Evolutionary conservation across 208 protist genomes (phyloP).

Genomic region (Zelonia costaricensis): DNA sequence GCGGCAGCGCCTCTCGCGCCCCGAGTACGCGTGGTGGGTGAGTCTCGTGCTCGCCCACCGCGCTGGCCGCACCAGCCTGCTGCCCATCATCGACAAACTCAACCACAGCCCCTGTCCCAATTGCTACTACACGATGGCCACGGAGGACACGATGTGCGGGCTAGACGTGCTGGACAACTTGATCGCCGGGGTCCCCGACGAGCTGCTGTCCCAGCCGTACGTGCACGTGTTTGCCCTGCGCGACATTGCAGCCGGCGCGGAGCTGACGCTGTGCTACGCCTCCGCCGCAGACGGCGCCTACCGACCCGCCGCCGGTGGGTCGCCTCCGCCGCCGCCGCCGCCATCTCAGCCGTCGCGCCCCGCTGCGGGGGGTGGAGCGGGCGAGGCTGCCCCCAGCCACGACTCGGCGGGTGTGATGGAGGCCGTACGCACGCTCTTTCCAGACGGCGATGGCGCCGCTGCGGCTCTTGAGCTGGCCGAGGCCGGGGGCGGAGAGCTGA

Average conservation of each 20-base stretch:
- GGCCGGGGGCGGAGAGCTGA: too few species aligned
- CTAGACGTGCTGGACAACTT: constrained; percentile 86
- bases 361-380: background rate
- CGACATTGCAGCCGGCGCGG: constrained; percentile 66
- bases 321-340: constrained; percentile 2
- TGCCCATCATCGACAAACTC: constrained; percentile 84
- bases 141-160: constrained; percentile 57
- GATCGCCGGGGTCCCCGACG: constrained; percentile 72
- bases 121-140: constrained; percentile 82
- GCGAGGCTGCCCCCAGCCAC: background rate
- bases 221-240: constrained; percentile 75
- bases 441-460: background rate
- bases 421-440: too few species aligned
- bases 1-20: constrained; percentile 37
- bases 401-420: too few species aligned
- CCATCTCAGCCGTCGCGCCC: too few species aligned
- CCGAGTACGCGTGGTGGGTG: constrained; percentile 81
- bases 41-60: constrained; percentile 78
- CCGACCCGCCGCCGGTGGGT: constrained; percentile 7
- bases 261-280: constrained; percentile 77
- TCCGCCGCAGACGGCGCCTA: constrained; percentile 44
- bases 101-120: constrained; percentile 83
- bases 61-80: constrained; percentile 51
- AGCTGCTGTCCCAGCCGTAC: constrained; percentile 74
- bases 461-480: too few species aligned